Conservation (phyloP, 257 asterid species). For the Solanum clarkiae region DNA sequence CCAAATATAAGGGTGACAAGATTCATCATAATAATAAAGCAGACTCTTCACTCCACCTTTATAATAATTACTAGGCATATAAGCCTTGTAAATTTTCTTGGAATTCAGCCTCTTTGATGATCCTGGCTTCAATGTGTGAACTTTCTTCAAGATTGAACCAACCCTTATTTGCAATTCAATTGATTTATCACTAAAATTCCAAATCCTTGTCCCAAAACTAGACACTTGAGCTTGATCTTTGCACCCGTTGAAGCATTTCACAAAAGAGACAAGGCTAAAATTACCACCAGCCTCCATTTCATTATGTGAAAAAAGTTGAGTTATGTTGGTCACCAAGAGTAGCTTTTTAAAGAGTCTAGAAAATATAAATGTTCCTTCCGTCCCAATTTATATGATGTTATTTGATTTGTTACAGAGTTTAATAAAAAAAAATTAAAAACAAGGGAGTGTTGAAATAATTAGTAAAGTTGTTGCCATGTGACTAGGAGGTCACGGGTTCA, state of each 20-base stretch:
- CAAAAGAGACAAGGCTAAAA: conserved; percentile 30
- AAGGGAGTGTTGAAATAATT: too few relatives aligned
- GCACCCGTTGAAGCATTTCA: conserved; percentile 62
- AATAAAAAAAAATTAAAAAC: too few relatives aligned
- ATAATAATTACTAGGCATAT: conserved; percentile 43
- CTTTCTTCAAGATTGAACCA: conserved; percentile 66
- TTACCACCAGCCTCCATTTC: conserved; percentile 15
- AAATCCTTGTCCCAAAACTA: conserved; percentile 57
- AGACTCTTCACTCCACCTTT: conserved; percentile 43
- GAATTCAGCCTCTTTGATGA: conserved; percentile 59
- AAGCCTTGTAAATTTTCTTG: conserved; percentile 69
- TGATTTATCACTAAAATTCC: conserved; percentile 59
- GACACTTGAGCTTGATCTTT: conserved; percentile 47
- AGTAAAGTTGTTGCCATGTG: too few relatives aligned
- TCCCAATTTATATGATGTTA: too few relatives aligned
- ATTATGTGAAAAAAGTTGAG: not conserved
- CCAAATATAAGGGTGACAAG: conserved; percentile 92
- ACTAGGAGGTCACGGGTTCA: too few relatives aligned
- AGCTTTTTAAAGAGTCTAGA: not conserved
- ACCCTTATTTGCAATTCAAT: conserved; percentile 71
- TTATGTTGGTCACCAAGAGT: not conserved
- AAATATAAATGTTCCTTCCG: not conserved
- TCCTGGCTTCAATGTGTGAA: conserved; percentile 61
- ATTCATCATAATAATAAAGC: conserved; percentile 68
- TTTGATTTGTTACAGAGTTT: too few relatives aligned